Conservation (phyloP, 108 stramenopile species). For the Nitzschia putrida region DNA sequence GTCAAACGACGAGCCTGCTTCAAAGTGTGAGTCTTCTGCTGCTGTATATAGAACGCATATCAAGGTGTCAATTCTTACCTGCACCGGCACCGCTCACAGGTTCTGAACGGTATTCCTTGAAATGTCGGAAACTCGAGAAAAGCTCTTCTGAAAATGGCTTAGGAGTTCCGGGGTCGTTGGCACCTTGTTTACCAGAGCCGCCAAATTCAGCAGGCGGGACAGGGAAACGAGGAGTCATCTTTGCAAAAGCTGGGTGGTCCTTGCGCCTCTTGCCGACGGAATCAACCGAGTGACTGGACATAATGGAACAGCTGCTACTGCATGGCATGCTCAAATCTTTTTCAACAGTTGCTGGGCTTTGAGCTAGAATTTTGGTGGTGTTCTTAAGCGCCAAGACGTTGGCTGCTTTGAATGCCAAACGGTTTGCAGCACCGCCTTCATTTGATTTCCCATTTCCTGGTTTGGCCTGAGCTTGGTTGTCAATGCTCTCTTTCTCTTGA, state of each 20-base stretch:
- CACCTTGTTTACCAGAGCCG: neutral
- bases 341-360: neutral
- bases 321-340: neutral
- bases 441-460: neutral
- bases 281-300: slow-evolving; percentile 10
- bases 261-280: slow-evolving; percentile 22
- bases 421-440: neutral
- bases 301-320: neutral
- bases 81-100: neutral
- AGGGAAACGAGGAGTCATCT: neutral
- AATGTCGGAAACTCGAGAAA: slow-evolving; percentile 33
- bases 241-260: slow-evolving; percentile 39
- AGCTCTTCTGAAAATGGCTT: slow-evolving; percentile 32
- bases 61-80: neutral
- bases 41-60: neutral
- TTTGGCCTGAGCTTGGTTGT: neutral
- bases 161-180: neutral
- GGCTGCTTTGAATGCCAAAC: slow-evolving; percentile 17
- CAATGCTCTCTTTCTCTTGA: neutral
- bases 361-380: slow-evolving; percentile 10
- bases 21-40: neutral
- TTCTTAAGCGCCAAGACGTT: slow-evolving; percentile 23
- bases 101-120: slow-evolving; percentile 10
- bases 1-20: neutral
- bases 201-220: neutral